A percentile compares a stretch with the other conserved stretches of the same genome.
phyloP scores from a whole-genome alignment of 129 eudicot genomes.

The Chrysanthemum seticuspe region DNA sequence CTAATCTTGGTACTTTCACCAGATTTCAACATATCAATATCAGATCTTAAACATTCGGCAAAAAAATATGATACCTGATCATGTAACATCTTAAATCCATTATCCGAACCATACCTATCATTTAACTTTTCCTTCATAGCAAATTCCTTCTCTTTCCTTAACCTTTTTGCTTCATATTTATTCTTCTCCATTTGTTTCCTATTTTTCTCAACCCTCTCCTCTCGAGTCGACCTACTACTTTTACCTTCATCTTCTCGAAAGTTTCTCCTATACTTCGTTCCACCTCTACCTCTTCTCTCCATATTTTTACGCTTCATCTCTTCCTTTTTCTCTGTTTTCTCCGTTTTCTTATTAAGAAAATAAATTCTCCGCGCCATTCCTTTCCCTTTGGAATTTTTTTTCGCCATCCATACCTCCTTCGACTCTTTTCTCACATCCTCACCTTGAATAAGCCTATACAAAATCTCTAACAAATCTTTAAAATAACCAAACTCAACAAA shows the following conservation, averaged over 20 bases:
- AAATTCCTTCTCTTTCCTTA: too few species aligned
- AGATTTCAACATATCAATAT: constrained; percentile 30
- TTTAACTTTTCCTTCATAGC: constrained; percentile 19
- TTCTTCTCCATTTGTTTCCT: too few species aligned
- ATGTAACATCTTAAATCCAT: too few species aligned
- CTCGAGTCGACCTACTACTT: too few species aligned
- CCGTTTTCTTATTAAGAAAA: constrained; percentile 16
- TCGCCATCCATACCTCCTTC: constrained; percentile 8
- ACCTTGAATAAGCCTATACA: constrained; percentile 38
- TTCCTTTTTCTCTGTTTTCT: neutral
- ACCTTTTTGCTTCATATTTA: too few species aligned
- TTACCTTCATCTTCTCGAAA: constrained; percentile 25
- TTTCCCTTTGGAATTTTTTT: constrained; percentile 11
- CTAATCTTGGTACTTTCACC: constrained; percentile 21
- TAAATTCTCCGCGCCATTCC: constrained; percentile 7
- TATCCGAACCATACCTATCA: constrained; percentile 39
- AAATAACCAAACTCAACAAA: constrained; percentile 41
- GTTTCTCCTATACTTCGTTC: constrained; percentile 18
- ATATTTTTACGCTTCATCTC: constrained; percentile 8
- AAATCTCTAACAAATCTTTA: constrained; percentile 45
- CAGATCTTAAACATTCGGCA: too few species aligned
- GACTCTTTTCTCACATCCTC: constrained; percentile 8
- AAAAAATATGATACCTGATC: too few species aligned
- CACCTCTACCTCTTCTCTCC: constrained; percentile 24
- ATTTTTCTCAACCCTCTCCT: too few species aligned